A percentile compares a stretch with the other conserved stretches of the same genome.
Conservation (phyloP, 495 filamentous ascomycete species). For the Aspergillus sclerotiicarbonarius region DNA sequence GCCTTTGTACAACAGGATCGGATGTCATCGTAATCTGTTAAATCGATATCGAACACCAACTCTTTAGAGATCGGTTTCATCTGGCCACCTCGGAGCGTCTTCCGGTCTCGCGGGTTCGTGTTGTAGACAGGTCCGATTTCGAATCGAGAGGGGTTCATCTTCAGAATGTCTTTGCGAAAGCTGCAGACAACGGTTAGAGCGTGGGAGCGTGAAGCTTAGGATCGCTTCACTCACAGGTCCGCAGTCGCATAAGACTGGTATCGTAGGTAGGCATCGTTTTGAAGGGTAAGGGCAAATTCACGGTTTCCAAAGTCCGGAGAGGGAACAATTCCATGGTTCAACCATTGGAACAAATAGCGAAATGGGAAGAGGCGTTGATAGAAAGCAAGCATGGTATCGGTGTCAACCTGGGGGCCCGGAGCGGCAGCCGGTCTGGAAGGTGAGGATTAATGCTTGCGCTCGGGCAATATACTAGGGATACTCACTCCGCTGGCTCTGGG, state of each 20-base stretch:
- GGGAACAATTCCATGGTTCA: constrained; percentile 88
- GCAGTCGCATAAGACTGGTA: constrained; percentile 86
- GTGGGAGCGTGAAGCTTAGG: not conserved
- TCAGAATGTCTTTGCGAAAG: constrained; percentile 86
- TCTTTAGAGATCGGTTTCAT: constrained; percentile 85
- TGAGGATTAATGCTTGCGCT: constrained; percentile 11
- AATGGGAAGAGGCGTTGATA: constrained; percentile 97
- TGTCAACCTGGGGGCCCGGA: constrained; percentile 56
- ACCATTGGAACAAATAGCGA: constrained; percentile 93
- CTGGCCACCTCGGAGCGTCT: constrained; percentile 61
- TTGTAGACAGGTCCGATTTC: constrained; percentile 96
- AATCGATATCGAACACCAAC: constrained; percentile 97
- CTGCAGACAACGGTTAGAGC: constrained; percentile 37
- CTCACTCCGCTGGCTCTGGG: constrained; percentile 43
- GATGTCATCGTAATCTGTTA: constrained; percentile 97
- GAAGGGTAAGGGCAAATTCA: constrained; percentile 91
- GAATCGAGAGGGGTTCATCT: constrained; percentile 85
- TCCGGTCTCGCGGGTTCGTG: constrained; percentile 90
- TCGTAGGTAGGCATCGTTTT: constrained; percentile 84
- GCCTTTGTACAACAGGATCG: constrained; percentile 92
- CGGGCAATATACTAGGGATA: not conserved
- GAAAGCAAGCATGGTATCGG: constrained; percentile 82
- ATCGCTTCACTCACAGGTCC: constrained; percentile 63
- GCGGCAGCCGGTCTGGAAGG: constrained; percentile 20
- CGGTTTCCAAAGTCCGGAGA: constrained; percentile 86